Evolutionary conservation across 2,329 filamentous ascomycete genomes (phyloP).

Genomic region (Grosmannia clavigera): DNA sequence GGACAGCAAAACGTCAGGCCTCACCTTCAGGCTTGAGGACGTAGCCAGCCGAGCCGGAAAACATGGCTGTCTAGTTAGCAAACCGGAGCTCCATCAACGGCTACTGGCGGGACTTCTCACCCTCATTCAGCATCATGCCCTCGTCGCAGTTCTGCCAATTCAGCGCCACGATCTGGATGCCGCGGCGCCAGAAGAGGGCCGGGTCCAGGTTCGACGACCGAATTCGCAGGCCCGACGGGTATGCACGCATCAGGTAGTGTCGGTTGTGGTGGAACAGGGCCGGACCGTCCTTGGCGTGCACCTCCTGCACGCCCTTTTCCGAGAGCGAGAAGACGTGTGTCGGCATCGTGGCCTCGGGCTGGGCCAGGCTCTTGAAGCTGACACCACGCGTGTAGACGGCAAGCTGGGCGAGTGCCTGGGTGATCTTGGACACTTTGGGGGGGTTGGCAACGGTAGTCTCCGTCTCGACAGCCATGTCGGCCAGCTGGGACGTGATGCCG

Average conservation of each 20-base stretch:
- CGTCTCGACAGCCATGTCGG: constrained; percentile 6
- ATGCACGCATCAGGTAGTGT: constrained; percentile 73
- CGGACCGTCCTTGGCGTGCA: constrained; percentile 34
- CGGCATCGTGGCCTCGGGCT: constrained; percentile 55
- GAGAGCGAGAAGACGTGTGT: constrained; percentile 58
- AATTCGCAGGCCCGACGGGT: constrained; percentile 72
- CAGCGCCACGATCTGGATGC: constrained; percentile 80
- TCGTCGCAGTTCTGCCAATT: constrained; percentile 91
- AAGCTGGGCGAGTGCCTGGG: constrained; percentile 59
- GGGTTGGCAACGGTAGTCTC: not conserved
- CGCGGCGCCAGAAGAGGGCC: constrained; percentile 72
- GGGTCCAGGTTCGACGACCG: constrained; percentile 81
- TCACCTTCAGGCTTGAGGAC: constrained; percentile 67
- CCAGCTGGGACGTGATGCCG: not conserved
- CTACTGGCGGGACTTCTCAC: constrained; percentile 37
- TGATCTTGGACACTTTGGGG: constrained; percentile 49
- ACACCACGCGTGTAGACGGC: constrained; percentile 77
- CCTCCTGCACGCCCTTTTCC: constrained; percentile 50
- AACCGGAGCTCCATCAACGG: not conserved
- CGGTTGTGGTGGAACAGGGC: constrained; percentile 71
- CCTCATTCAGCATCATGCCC: constrained; percentile 92
- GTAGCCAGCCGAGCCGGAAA: constrained; percentile 64
- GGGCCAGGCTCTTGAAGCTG: constrained; percentile 65
- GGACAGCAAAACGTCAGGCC: not conserved
- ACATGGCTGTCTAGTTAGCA: constrained; percentile 10